Conservation (phyloP, 2,329 filamentous ascomycete species). For the Penicillium vulpinum region DNA sequence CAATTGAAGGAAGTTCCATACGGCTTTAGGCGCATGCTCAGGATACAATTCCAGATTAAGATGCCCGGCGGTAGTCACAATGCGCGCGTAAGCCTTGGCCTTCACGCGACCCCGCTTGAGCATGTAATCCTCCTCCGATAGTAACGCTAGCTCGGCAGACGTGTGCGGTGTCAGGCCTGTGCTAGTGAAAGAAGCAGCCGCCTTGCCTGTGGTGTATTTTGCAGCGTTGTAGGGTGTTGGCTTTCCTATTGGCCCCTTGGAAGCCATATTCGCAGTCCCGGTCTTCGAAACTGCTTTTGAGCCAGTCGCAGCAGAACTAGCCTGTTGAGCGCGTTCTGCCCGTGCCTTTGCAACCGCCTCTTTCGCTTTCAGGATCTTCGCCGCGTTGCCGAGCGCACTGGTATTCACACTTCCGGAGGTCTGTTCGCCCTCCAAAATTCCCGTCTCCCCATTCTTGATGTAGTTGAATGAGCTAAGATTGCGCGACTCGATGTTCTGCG, state of each 20-base stretch:
- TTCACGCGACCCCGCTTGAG: conserved; percentile 86
- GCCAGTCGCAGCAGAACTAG: conserved; percentile 52
- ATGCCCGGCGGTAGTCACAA: conserved; percentile 81
- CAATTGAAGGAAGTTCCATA: conserved; percentile 94
- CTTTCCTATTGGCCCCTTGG: conserved; percentile 36
- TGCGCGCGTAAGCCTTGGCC: conserved; percentile 84
- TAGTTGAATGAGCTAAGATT: conserved; percentile 89
- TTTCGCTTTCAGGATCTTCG: conserved; percentile 86
- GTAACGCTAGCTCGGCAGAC: conserved; percentile 76
- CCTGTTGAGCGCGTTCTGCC: conserved; percentile 64
- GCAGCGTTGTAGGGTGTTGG: conserved; percentile 75
- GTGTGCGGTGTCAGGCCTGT: conserved; percentile 93
- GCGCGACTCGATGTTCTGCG: conserved; percentile 79
- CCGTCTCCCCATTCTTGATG: conserved; percentile 74
- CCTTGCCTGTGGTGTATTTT: conserved; percentile 82
- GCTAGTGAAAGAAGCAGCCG: conserved; percentile 92
- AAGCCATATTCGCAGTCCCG: conserved; percentile 11
- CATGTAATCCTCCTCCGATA: conserved; percentile 97
- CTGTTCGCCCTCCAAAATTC: conserved; percentile 67
- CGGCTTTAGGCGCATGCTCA: conserved; percentile 86
- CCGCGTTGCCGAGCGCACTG: conserved; percentile 71
- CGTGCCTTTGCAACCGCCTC: conserved; percentile 91
- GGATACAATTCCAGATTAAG: conserved; percentile 87
- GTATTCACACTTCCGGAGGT: conserved; percentile 69
- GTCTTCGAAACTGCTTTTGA: conserved; percentile 30